Percentiles rank a stretch among this genome's conserved stretches.
Evolutionary conservation across 306 rosid genomes (phyloP).

Genomic region (Rosa lucieae): DNA sequence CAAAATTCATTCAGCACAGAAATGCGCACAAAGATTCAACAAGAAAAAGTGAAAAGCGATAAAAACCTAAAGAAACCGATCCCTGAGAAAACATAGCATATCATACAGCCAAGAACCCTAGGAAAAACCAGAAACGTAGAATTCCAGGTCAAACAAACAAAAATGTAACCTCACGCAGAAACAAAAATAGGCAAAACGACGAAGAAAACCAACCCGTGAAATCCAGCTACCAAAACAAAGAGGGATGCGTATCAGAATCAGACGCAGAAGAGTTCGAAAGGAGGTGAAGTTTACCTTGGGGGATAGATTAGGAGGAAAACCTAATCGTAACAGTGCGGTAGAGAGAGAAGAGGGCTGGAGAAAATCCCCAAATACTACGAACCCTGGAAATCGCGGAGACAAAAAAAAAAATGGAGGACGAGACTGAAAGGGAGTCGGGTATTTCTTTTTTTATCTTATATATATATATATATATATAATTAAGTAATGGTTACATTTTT

Average conservation of each 20-base stretch:
- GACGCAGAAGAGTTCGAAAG: neutral
- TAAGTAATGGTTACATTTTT: too few relatives aligned
- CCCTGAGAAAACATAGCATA: neutral
- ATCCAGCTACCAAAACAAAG: neutral
- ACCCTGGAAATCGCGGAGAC: constrained; percentile 16
- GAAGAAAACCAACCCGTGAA: neutral
- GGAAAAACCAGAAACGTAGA: neutral
- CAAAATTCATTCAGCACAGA: neutral
- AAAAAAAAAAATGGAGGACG: constrained; percentile 14
- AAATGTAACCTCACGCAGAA: neutral
- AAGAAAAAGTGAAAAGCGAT: neutral
- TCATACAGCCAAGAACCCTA: neutral
- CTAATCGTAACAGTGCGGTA: neutral
- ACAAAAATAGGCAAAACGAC: neutral
- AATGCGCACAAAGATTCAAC: neutral
- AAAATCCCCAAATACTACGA: constrained; percentile 19
- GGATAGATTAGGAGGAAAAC: neutral
- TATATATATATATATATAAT: too few relatives aligned
- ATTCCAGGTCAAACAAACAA: neutral
- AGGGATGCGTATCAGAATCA: neutral
- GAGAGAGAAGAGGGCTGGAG: neutral
- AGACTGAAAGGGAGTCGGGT: neutral
- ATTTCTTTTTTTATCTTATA: neutral
- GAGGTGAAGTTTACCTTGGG: neutral
- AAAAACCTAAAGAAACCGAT: neutral